A percentile compares a stretch with the other conserved stretches of the same genome.
phyloP scores from a whole-genome alignment of 257 asterid species.

The Penstemon eatonii region DNA sequence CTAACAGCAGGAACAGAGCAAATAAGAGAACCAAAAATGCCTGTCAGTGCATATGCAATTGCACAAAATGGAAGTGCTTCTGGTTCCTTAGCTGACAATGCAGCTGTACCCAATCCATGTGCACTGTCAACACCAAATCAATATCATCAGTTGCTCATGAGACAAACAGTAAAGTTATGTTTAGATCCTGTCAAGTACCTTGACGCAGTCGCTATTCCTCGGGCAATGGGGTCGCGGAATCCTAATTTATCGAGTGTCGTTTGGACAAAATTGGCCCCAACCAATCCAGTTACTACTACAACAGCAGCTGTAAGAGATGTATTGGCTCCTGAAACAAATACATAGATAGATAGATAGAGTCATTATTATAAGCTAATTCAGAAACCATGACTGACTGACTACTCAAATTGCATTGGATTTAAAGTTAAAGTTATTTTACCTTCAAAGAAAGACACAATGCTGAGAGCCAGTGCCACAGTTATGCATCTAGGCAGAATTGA shows the following conservation, averaged over 20 bases:
- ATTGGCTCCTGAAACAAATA: slow-evolving; percentile 73
- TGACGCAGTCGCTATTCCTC: slow-evolving; percentile 99
- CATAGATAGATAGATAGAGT: neutral
- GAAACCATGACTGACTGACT: neutral
- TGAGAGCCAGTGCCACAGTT: slow-evolving; percentile 97
- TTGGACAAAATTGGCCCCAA: slow-evolving; percentile 97
- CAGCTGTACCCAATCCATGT: slow-evolving; percentile 98
- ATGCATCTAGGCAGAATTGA: slow-evolving; percentile 98
- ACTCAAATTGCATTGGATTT: neutral
- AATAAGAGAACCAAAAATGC: slow-evolving; percentile 86
- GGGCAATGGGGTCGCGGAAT: slow-evolving; percentile 89
- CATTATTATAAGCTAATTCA: neutral
- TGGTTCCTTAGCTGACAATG: slow-evolving; percentile 94
- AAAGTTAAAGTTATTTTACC: slow-evolving; percentile 41
- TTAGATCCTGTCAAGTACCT: slow-evolving; percentile 47
- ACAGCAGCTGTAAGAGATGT: slow-evolving; percentile 96
- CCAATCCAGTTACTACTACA: slow-evolving; percentile 89
- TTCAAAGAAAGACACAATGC: slow-evolving; percentile 92
- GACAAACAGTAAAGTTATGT: neutral
- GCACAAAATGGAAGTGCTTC: slow-evolving; percentile 99
- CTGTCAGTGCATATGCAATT: slow-evolving; percentile 93
- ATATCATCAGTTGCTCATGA: too few species aligned
- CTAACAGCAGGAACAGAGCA: slow-evolving; percentile 90
- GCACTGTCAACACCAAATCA: slow-evolving; percentile 50
- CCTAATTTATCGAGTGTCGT: slow-evolving; percentile 76